Conservation (phyloP, 2,329 filamentous ascomycete genomes). For the Xylariaceae sp. region DNA sequence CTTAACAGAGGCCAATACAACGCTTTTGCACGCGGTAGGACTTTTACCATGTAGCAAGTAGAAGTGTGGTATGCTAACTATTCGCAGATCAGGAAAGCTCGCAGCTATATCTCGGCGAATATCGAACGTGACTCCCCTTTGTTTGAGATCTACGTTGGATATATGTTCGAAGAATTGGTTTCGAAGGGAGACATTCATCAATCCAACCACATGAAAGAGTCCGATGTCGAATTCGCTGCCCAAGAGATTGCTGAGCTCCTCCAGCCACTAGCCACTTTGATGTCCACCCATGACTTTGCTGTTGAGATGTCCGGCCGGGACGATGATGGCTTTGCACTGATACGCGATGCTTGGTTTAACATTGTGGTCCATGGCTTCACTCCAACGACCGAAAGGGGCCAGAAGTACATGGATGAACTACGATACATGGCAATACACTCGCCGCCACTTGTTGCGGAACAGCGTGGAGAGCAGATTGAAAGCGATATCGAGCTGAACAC, state of each 20-base stretch:
- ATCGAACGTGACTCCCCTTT: slow-evolving; percentile 64
- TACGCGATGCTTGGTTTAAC: slow-evolving; percentile 97
- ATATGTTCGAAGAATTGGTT: slow-evolving; percentile 80
- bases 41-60: neutral
- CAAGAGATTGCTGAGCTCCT: slow-evolving; percentile 84
- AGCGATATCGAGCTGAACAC: slow-evolving; percentile 97
- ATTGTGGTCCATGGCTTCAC: slow-evolving; percentile 91
- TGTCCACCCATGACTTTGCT: slow-evolving; percentile 59
- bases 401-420: slow-evolving; percentile 69
- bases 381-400: slow-evolving; percentile 64
- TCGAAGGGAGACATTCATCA: slow-evolving; percentile 84
- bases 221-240: slow-evolving; percentile 75
- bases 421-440: slow-evolving; percentile 82
- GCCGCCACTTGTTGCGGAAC: slow-evolving; percentile 78
- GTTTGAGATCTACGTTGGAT: slow-evolving; percentile 76
- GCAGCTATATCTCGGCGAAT: slow-evolving; percentile 69
- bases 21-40: slow-evolving; percentile 66
- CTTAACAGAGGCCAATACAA: slow-evolving; percentile 60
- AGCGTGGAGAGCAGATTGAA: slow-evolving; percentile 82
- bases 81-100: slow-evolving; percentile 62
- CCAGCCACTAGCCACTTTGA: slow-evolving; percentile 78
- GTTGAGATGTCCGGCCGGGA: slow-evolving; percentile 43
- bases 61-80: slow-evolving; percentile 10
- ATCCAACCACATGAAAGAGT: slow-evolving; percentile 64
- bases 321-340: slow-evolving; percentile 65